Conservation (phyloP, 2,329 filamentous ascomycete species). For the Fusarium sp. region DNA sequence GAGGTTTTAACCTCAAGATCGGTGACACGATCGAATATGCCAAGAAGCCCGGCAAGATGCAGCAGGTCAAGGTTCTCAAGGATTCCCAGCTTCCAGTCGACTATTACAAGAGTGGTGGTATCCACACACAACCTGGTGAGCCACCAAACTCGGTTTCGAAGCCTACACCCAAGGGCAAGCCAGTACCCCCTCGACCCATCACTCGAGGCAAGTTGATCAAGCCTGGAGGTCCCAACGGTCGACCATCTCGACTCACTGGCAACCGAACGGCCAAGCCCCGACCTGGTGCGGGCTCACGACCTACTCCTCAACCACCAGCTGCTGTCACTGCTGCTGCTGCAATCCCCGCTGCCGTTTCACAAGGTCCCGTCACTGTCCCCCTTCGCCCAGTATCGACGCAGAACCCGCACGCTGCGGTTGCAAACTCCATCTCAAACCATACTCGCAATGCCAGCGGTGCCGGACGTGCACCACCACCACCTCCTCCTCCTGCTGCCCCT, state of each 20-base stretch:
- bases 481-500: slow-evolving; percentile 62
- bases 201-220: slow-evolving; percentile 92
- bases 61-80: slow-evolving; percentile 87
- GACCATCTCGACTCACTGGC: slow-evolving; percentile 73
- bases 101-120: slow-evolving; percentile 89
- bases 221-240: slow-evolving; percentile 84
- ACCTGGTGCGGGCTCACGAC: slow-evolving; percentile 49
- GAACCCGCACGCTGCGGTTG: slow-evolving; percentile 22
- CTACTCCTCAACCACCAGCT: slow-evolving; percentile 49
- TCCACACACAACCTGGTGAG: slow-evolving; percentile 88
- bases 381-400: slow-evolving; percentile 15
- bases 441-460: slow-evolving; percentile 61
- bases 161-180: slow-evolving; percentile 86
- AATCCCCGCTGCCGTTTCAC: slow-evolving; percentile 36
- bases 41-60: slow-evolving; percentile 95
- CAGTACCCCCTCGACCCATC: slow-evolving; percentile 86
- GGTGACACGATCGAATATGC: slow-evolving; percentile 90
- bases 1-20: slow-evolving; percentile 82
- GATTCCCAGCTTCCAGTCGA: slow-evolving; percentile 80
- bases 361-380: slow-evolving; percentile 30
- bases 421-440: slow-evolving; percentile 56
- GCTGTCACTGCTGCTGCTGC: slow-evolving; percentile 43
- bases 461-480: slow-evolving; percentile 68
- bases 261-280: slow-evolving; percentile 56
- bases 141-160: slow-evolving; percentile 80